These are phyloP conservation scores for Cyclotella cryptica DNA, from an alignment of 108 stramenopile genomes.

Conservation along the genomic window DNA sequence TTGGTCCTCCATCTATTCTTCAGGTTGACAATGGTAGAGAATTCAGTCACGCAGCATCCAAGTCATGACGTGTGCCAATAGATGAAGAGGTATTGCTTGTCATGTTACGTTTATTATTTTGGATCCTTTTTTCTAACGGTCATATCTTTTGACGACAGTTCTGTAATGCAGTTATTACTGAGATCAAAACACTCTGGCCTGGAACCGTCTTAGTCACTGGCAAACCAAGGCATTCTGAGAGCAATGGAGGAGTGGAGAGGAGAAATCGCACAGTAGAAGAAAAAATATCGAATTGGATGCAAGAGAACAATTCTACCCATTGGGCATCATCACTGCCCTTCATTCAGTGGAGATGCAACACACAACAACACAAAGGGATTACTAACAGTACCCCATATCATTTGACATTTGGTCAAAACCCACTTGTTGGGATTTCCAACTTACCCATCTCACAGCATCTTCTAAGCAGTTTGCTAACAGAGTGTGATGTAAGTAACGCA, in stretches of 20 bases:
- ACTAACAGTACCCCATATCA: too few species aligned
- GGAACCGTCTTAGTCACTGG: not conserved
- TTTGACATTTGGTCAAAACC: too few species aligned
- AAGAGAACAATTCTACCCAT: too few species aligned
- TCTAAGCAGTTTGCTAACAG: too few species aligned
- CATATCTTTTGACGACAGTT: not conserved
- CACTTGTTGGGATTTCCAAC: too few species aligned
- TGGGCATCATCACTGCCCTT: too few species aligned
- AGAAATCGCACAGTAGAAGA: constrained; percentile 1
- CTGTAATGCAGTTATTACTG: not conserved
- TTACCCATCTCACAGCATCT: too few species aligned
- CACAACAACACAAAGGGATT: too few species aligned
- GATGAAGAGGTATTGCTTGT: constrained; percentile 8
- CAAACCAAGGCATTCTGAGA: constrained; percentile 2
- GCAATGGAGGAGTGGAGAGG: not conserved
- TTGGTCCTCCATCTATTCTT: too few species aligned
- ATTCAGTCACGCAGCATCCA: not conserved
- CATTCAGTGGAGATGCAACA: too few species aligned
- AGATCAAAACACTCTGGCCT: not conserved
- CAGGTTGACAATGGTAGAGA: not conserved
- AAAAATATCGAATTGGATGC: not conserved
- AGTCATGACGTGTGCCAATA: not conserved
- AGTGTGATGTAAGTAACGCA: too few species aligned
- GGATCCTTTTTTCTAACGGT: not conserved
- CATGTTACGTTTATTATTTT: too few species aligned